Evolutionary conservation across 225 moss, liverwort and hornwort genomes (phyloP), one percentile per base, ranked within the genome.

Genomic region (Thuidium tamariscinum): DNA sequence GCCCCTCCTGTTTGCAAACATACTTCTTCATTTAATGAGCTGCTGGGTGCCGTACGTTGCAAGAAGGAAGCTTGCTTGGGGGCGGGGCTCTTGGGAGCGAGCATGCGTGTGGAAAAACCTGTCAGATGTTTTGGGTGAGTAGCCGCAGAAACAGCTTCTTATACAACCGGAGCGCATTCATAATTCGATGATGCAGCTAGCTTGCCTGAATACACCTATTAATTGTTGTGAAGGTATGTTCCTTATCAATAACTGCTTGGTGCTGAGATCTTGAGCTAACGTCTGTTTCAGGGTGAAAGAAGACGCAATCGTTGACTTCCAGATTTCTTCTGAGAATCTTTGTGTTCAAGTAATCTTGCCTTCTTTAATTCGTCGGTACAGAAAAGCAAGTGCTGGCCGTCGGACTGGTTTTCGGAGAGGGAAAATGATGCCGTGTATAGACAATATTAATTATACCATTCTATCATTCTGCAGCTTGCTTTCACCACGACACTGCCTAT

Each of bases 51-150:
- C 13, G 13, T 72, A 0, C 18, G 11, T 22, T 13, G n/a, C 9
- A 23, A 77, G 56, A 37, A 17, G 26, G 17, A 56, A 77, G 65
- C 16, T 70, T 22, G 10, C 82, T 63, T 21, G 13, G 62, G 62
- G 18, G 41, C 25, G 41, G 59, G 84, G 54, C 80, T 85, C 87
- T 90, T 89, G 87, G 90, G 83, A 89, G 92, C 75, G 92, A 90
- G 92, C 92, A 90, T 92, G 92, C 89, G 92, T 89, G 73, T 89
- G 90, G 92, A 90, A 90, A 89, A 92, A 86, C 89, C 74, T 85
- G 92, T 90, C 92, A 85, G 30, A 76, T 61, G 87, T 66, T 10
- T 90, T 32, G 90, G 89, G 87, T 87, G 80, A 90, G 92, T 90
- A 87, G 83, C 92, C 90, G 39, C 60, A 12, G 64, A 89, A 89